Evolutionary conservation across 78 protist genomes (phyloP).

Genomic region (Guillardia theta): DNA sequence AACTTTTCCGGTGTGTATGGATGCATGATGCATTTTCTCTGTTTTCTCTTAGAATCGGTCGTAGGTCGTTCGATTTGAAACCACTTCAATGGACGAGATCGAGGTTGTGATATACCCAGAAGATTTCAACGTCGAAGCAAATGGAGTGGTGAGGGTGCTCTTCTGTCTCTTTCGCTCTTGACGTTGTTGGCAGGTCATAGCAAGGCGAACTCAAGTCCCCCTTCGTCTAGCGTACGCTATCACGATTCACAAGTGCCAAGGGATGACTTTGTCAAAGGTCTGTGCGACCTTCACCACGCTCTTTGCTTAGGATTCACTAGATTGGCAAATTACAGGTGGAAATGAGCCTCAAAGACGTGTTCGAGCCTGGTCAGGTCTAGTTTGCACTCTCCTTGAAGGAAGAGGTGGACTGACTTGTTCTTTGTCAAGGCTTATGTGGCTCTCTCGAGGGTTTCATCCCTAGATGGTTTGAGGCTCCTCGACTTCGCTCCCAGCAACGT

Average conservation of each 20-base stretch:
- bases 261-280: conserved; percentile 5
- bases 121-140: not conserved
- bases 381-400: not conserved
- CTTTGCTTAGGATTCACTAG: no score
- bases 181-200: not conserved
- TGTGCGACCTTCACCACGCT: no score
- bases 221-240: conserved; percentile 24
- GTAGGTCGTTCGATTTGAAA: no score
- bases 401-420: no score
- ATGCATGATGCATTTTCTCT: no score
- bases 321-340: no score
- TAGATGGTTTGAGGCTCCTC: conserved; percentile 2
- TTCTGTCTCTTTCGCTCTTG: not conserved
- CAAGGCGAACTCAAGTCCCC: not conserved
- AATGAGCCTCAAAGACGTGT: not conserved
- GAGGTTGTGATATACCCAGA: no score
- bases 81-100: no score
- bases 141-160: no score
- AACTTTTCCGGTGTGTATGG: no score
- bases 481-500: not conserved
- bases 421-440: not conserved
- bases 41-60: no score
- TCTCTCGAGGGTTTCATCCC: not conserved
- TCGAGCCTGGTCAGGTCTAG: not conserved
- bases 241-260: conserved; percentile 24